These are phyloP conservation scores for Claviceps quebecensis DNA, from an alignment of 2,329 filamentous ascomycete species.

Conservation along the genomic window DNA sequence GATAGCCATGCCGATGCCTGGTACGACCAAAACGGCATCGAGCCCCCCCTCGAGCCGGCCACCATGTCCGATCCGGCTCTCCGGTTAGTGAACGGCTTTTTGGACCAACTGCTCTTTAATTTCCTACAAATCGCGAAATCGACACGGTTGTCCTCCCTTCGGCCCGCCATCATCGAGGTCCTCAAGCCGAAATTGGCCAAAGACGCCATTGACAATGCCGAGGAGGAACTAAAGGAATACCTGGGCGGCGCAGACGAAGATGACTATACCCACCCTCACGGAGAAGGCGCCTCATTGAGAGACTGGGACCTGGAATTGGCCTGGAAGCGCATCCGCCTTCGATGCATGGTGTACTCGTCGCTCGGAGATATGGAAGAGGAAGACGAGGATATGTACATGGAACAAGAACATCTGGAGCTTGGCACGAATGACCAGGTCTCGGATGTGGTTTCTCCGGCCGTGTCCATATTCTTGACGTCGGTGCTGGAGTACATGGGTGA, in stretches of 20 bases:
- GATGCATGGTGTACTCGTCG: constrained; percentile 97
- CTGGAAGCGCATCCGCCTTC: constrained; percentile 84
- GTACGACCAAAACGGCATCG: constrained; percentile 54
- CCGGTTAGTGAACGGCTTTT: constrained; percentile 72
- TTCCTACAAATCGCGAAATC: constrained; percentile 71
- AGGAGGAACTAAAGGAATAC: constrained; percentile 80
- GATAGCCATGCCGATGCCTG: constrained; percentile 58
- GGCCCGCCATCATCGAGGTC: constrained; percentile 73
- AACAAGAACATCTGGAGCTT: constrained; percentile 58
- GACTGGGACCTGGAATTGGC: constrained; percentile 85
- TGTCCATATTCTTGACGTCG: constrained; percentile 90
- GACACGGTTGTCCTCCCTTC: constrained; percentile 58
- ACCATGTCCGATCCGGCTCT: constrained; percentile 61
- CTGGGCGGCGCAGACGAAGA: constrained; percentile 68
- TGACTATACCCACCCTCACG: constrained; percentile 44
- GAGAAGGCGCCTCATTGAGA: constrained; percentile 27
- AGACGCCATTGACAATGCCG: constrained; percentile 68
- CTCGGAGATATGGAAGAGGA: constrained; percentile 96
- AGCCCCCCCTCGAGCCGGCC: constrained; percentile 52
- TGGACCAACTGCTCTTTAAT: constrained; percentile 86
- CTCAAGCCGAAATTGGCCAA: constrained; percentile 80
- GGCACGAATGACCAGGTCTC: constrained; percentile 42
- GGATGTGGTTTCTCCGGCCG: constrained; percentile 70
- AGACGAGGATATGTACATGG: constrained; percentile 80
- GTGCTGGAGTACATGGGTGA: constrained; percentile 91